Conservation (phyloP, 495 filamentous ascomycete genomes). For the Tuber microsphaerosporum region DNA sequence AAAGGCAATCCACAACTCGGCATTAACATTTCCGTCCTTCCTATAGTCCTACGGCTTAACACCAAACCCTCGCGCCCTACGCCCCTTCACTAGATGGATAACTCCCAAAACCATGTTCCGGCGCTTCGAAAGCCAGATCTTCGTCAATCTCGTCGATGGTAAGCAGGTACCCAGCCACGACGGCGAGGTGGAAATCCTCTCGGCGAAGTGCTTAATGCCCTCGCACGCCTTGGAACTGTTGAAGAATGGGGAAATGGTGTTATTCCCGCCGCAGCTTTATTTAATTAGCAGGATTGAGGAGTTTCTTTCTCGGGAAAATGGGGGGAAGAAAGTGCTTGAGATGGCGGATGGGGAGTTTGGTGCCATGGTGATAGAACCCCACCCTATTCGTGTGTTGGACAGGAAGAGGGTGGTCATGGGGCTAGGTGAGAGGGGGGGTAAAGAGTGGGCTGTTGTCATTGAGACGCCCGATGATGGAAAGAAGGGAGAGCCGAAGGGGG, state of each 20-base stretch:
- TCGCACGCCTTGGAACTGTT: conserved; percentile 61
- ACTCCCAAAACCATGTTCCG: conserved; percentile 65
- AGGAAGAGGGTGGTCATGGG: conserved; percentile 59
- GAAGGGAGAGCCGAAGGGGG: conserved; percentile 51
- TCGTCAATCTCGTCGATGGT: conserved; percentile 61
- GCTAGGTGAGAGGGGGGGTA: conserved; percentile 61
- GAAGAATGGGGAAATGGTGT: conserved; percentile 58
- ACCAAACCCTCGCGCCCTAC: conserved; percentile 50
- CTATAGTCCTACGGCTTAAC: conserved; percentile 38
- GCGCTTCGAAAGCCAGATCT: conserved; percentile 91
- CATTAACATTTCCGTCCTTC: conserved; percentile 52
- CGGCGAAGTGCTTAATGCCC: conserved; percentile 66
- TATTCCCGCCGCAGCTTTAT: conserved; percentile 87
- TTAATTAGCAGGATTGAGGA: conserved; percentile 60
- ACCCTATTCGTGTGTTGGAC: conserved; percentile 52
- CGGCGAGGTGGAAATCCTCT: conserved; percentile 76
- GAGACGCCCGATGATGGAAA: conserved; percentile 45
- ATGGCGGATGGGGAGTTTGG: conserved; percentile 55
- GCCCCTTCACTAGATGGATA: conserved; percentile 87
- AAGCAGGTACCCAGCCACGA: conserved; percentile 65
- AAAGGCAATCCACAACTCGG: conserved; percentile 57
- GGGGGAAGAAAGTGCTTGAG: conserved; percentile 37
- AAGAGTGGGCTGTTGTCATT: conserved; percentile 66
- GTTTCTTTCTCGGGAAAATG: conserved; percentile 50
- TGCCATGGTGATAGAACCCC: conserved; percentile 68